Percentiles rank a stretch among this genome's conserved stretches.
Evolutionary conservation across 2,329 filamentous ascomycete species (phyloP).

Genomic region (Leptoxyphium fumago): DNA sequence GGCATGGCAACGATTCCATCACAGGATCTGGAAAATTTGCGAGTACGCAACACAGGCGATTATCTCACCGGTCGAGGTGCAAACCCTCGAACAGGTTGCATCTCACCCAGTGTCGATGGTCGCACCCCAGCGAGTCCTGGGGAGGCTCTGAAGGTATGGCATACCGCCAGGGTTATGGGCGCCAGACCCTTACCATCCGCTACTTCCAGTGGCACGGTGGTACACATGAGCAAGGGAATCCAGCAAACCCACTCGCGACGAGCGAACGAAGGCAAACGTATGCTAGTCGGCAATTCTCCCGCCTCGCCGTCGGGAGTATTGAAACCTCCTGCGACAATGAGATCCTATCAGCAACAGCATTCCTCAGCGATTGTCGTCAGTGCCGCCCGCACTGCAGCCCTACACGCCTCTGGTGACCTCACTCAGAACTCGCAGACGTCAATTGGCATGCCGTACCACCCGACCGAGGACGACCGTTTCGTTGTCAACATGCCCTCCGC

Average conservation of each 20-base stretch:
- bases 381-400: neutral
- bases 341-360: too few species aligned
- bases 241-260: neutral
- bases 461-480: slow-evolving; percentile 12
- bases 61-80: slow-evolving; percentile 21
- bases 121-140: slow-evolving; percentile 13
- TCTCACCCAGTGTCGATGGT: slow-evolving; percentile 17
- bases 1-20: neutral
- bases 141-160: slow-evolving; percentile 12
- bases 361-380: too few species aligned
- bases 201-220: neutral
- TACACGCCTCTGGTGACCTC: neutral
- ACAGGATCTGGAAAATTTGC: slow-evolving; percentile 8
- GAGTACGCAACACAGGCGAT: slow-evolving; percentile 22
- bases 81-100: slow-evolving; percentile 20
- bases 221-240: neutral
- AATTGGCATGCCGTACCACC: neutral
- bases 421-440: neutral
- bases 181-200: neutral
- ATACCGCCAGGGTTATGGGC: neutral
- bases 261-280: slow-evolving; percentile 10
- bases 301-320: too few species aligned
- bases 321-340: too few species aligned
- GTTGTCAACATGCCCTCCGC: slow-evolving; percentile 22
- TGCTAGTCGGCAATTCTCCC: neutral